Evolutionary conservation across 139 green algal species (phyloP).

Genomic region (Picochlorum sp.): DNA sequence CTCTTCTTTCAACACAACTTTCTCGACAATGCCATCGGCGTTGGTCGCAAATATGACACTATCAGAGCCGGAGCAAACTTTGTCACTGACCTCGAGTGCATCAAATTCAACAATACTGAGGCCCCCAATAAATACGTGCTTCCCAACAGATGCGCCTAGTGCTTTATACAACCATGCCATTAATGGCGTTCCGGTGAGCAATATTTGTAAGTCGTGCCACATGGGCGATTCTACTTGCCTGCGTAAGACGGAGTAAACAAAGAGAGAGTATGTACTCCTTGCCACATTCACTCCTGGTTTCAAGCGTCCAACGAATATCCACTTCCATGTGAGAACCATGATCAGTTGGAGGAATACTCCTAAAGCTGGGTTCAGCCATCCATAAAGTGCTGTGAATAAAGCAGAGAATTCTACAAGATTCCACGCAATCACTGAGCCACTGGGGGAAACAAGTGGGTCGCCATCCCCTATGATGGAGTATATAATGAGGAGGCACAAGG

Average conservation of each 20-base stretch:
- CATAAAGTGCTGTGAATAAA: no score
- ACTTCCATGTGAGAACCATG: constrained; percentile 8
- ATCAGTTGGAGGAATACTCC: no score
- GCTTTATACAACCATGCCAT: constrained; percentile 8
- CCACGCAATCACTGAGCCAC: no score
- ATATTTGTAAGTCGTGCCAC: constrained; percentile 1
- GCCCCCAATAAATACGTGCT: constrained; percentile 17
- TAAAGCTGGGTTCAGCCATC: no score
- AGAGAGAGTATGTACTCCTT: background rate
- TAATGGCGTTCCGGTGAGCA: background rate
- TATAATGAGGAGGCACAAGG: no score
- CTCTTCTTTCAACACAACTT: background rate
- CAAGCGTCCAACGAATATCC: constrained; percentile 5
- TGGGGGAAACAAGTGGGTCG: no score
- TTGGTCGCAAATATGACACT: constrained; percentile 6
- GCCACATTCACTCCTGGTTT: background rate
- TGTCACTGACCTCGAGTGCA: constrained; percentile 4
- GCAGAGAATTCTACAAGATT: no score
- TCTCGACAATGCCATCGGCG: background rate
- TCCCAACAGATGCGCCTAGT: constrained; percentile 23
- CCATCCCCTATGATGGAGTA: no score
- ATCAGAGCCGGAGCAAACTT: constrained; percentile 3
- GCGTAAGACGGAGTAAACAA: background rate
- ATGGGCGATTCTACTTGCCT: no score
- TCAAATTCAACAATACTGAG: constrained; percentile 11